Evolutionary conservation across 805 yeast genomes (phyloP), one percentile per base, ranked within the genome.

Genomic region (Brettanomyces sp.): DNA sequence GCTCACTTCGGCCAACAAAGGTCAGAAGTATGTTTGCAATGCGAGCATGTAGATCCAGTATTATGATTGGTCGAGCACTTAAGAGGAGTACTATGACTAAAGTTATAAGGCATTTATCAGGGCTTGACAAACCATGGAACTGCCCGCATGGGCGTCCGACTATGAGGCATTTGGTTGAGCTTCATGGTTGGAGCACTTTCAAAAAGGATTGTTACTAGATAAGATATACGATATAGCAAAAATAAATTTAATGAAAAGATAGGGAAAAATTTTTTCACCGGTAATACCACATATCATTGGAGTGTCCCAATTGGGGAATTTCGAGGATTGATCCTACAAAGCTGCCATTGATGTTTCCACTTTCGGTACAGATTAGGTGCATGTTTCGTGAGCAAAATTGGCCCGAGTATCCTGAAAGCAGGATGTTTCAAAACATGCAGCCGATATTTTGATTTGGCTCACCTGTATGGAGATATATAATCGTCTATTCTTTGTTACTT

Each of bases 121-220:
- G 62, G 0, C 68, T 93, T 36, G 90, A 88, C 50, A 86, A 87
- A 58, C 99, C 99, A 0, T 93, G 99, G 99, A 84, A 82, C 55
- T 80, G 89, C 57, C 99, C 99, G 0, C 99, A 93, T 64, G 99
- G 99, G 0, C 69, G 99, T 51, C 99, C 99, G 0, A 93, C 99
- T 1, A 80, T 93, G 84, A 73, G 99, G 46, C 97, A 91, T 63
- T 68, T 91, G 48, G 77, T 82, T 49, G 88, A 85, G 46, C 57
- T 82, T 36, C 62, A 67, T 38, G 62, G 67, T 41, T 71, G 79
- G 74, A 54, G 58, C 21, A 53, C 72, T 0, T 77, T 76, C 51
- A 54, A 54, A 8, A 65, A 64, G 2, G 82, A 77, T 53, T 73
- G 74, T 53, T 13, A 12, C 8, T 50, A 12, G 5, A 9, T 13